Conservation (phyloP, 2,329 filamentous ascomycete genomes). For the Juglanconis oblonga region DNA sequence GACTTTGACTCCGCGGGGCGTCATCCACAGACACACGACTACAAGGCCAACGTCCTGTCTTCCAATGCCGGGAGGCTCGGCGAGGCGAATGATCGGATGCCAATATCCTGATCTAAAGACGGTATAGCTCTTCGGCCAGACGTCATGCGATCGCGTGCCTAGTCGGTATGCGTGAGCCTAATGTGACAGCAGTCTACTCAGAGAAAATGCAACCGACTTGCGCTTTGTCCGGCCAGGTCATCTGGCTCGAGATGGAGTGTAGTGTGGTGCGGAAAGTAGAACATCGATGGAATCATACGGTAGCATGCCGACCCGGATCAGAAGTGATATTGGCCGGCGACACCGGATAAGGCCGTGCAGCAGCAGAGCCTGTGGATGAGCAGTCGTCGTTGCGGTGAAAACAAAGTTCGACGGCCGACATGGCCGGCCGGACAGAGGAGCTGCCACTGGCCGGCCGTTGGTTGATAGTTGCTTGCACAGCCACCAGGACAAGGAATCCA, state of each 20-base stretch:
- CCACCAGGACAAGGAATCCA: not conserved
- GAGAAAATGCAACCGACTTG: not conserved
- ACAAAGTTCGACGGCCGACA: not conserved
- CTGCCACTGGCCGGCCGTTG: not conserved
- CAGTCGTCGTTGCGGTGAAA: not conserved
- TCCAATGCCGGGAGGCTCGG: not conserved
- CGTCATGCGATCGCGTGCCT: not conserved
- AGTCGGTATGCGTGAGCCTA: constrained; percentile 3
- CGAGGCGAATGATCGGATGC: not conserved
- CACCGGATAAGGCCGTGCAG: constrained; percentile 5
- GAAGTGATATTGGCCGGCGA: constrained; percentile 5
- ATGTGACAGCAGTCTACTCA: not conserved
- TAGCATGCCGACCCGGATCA: constrained; percentile 3
- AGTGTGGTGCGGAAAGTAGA: constrained; percentile 8
- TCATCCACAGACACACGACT: not conserved
- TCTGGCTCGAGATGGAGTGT: not conserved
- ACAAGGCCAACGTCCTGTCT: too few species aligned
- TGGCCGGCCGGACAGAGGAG: not conserved
- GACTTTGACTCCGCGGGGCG: not conserved
- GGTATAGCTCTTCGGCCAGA: not conserved
- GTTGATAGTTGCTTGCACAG: not conserved
- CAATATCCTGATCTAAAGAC: not conserved
- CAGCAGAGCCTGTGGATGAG: not conserved
- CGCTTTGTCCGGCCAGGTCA: constrained; percentile 3
- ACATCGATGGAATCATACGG: constrained; percentile 12